These are phyloP conservation scores for Coemansia sp. DNA, from an alignment of 192 early-diverging fungal genomes.

Conservation along the genomic window DNA sequence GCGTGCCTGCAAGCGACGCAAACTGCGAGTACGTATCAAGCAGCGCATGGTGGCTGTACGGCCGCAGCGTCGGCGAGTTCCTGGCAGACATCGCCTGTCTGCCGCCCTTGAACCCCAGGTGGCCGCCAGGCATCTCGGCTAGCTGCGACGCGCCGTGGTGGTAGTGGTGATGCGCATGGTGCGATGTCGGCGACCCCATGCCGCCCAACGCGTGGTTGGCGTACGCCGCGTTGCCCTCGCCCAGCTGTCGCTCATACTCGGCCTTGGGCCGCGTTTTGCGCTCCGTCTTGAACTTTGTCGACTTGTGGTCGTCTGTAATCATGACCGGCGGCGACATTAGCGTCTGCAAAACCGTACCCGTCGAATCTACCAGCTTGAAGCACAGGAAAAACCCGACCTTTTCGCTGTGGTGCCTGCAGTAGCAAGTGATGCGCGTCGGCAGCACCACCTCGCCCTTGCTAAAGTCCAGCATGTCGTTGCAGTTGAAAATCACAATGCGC, in stretches of 20 bases:
- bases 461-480: constrained; percentile 81
- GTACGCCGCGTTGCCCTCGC: constrained; percentile 38
- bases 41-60: constrained; percentile 24
- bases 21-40: constrained; percentile 53
- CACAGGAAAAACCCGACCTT: constrained; percentile 91
- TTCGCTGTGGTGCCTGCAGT: constrained; percentile 93
- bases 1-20: constrained; percentile 47
- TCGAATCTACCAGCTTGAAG: constrained; percentile 71
- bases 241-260: constrained; percentile 51
- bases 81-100: constrained; percentile 47
- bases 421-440: constrained; percentile 93
- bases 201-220: constrained; percentile 45
- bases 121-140: constrained; percentile 8
- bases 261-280: constrained; percentile 51
- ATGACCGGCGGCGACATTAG: constrained; percentile 89
- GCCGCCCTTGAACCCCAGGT: constrained; percentile 5
- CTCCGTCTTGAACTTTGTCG: constrained; percentile 62
- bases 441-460: constrained; percentile 83
- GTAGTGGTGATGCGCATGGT: too few species aligned
- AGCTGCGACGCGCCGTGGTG: constrained; percentile 5
- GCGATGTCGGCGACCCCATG: constrained; percentile 16
- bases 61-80: constrained; percentile 47
- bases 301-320: constrained; percentile 99
- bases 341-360: constrained; percentile 64
- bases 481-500: constrained; percentile 87